A percentile compares a stretch with the other conserved stretches of the same genome.
Evolutionary conservation across 176 grass and related monocot genomes (phyloP).

Genomic region (Triticum dicoccoides): DNA sequence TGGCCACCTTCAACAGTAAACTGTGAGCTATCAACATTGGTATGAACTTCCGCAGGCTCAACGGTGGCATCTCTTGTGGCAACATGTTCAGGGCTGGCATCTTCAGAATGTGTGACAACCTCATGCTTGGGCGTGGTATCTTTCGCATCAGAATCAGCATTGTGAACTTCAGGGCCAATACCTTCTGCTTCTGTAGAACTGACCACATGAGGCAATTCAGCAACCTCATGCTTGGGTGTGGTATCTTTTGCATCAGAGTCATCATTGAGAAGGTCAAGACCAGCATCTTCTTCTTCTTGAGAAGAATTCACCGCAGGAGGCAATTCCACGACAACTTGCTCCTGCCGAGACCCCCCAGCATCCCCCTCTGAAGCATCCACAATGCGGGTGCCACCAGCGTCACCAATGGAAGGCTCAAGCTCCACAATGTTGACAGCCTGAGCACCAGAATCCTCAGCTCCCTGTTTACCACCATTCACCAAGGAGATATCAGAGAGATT

Average conservation of each 20-base stretch:
- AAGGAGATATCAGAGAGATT: background rate
- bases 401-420: background rate
- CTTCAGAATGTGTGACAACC: background rate
- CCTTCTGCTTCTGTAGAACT: background rate
- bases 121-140: background rate
- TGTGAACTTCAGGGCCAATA: background rate
- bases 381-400: background rate
- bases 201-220: background rate
- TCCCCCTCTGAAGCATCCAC: constrained; percentile 8
- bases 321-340: background rate
- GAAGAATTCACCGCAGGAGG: background rate
- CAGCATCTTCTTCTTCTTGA: background rate
- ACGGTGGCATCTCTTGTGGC: background rate
- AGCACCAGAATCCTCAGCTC: background rate
- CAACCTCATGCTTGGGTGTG: background rate
- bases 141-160: background rate
- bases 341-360: background rate
- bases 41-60: background rate
- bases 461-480: background rate
- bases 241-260: background rate
- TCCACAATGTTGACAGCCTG: background rate
- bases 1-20: background rate
- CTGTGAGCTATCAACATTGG: background rate
- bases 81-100: constrained; percentile 14
- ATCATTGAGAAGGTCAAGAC: background rate